Percentiles rank a stretch among this genome's conserved stretches.
phyloP scores from a whole-genome alignment of 2,329 filamentous ascomycete species.

The Pseudopithomyces maydicus region DNA sequence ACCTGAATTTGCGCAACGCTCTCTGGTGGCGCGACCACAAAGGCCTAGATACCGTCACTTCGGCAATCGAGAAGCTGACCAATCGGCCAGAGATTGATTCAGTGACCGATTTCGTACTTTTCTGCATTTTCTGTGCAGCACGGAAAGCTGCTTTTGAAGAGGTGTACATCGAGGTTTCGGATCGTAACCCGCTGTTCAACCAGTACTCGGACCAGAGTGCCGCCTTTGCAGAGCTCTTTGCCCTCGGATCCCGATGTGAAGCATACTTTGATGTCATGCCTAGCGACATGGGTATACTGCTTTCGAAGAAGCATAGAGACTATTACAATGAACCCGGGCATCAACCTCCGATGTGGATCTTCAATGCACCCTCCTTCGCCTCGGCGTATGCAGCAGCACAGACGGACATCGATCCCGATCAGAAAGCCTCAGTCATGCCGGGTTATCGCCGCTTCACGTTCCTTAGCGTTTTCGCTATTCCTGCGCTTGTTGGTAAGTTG shows the following conservation, averaged over 20 bases:
- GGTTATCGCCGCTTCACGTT: constrained; percentile 60
- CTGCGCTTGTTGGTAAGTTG: constrained; percentile 57
- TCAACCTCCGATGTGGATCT: constrained; percentile 56
- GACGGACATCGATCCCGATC: constrained; percentile 57
- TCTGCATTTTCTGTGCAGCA: constrained; percentile 63
- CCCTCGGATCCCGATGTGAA: constrained; percentile 66
- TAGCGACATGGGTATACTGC: constrained; percentile 41
- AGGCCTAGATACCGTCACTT: constrained; percentile 36
- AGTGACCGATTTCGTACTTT: constrained; percentile 58
- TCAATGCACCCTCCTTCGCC: constrained; percentile 55
- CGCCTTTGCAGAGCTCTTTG: constrained; percentile 67
- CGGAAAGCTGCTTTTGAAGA: constrained; percentile 64
- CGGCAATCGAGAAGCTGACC: constrained; percentile 30
- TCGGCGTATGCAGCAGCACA: constrained; percentile 59
- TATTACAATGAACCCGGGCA: constrained; percentile 49
- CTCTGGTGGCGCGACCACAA: constrained; percentile 37
- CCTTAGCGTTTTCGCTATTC: constrained; percentile 66
- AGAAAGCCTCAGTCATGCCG: constrained; percentile 51
- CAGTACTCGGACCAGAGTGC: constrained; percentile 67
- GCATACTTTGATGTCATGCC: constrained; percentile 62
- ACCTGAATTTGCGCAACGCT: constrained; percentile 29
- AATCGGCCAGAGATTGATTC: constrained; percentile 31
- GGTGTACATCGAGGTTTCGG: constrained; percentile 66
- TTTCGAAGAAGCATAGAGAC: constrained; percentile 47
- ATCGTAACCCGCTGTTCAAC: constrained; percentile 66